Base-by-base conservation (phyloP, 371 early-diverging fungal genomes). In the Actinomortierella ambigua region DNA sequence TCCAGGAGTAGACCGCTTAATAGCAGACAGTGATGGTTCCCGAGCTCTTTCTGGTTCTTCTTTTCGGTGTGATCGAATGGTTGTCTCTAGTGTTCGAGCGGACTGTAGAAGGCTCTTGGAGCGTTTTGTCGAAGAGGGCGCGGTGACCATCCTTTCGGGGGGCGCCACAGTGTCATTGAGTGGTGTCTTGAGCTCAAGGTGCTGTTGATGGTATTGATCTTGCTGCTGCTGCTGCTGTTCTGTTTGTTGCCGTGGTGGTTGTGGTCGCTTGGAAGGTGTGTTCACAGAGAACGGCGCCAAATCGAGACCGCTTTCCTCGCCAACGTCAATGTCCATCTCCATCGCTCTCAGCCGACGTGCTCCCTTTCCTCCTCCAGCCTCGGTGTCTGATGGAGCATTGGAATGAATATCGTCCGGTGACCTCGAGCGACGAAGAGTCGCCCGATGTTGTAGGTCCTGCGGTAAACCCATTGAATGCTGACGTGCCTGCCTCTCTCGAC, bases 401-500 rank as follows among this genome's bases (percentile, higher is more conserved):
- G 50, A 7, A 51, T 15, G 39, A 15, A 28, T 56, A 46, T 1
- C 47, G 15, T 46, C 39, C 34, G 26, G 17, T 49, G n/a, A 39
- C n/a, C 24, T 11, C 18, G 34, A 23, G 23, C n/a, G 13, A 15
- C 14, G 26, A 17, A 26, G 40, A 0, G 29, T 3, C 2, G 18
- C 52, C 34, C 18, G 5, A 1, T 47, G 20, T 15, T 41, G 24
- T 41, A 26, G 26, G 27, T 51, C 23, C 23, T 50, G 39, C 22
- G 41, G 1, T 17, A 20, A 5, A 17, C 18, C 28, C 43, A 26
- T 3, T 23, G 14, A 8, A 2, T 55, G 14, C 43, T 46, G 17
- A 46, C 58, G 2, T 42, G 61, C 46, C 17, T 52, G 59, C 34
- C 34, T n/a, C n/a, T 58, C 47, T 4, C 71, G 49, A 22, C 53